These are phyloP conservation scores for Epithele typhae DNA, from an alignment of 768 basidiomycete genomes.

Conservation along the genomic window DNA sequence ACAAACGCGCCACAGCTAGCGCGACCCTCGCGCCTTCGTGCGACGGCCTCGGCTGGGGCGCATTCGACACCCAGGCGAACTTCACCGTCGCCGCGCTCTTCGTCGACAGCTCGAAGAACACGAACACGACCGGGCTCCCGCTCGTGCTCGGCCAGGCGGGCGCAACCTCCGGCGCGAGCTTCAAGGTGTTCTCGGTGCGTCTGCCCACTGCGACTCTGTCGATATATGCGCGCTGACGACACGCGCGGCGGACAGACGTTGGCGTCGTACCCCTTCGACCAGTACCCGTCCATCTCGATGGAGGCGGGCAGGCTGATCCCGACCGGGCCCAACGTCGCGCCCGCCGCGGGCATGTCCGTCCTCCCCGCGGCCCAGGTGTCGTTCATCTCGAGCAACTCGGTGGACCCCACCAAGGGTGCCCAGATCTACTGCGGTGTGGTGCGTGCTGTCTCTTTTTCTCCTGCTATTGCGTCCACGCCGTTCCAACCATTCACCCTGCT, in stretches of 20 bases:
- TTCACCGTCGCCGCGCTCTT: constrained; percentile 47
- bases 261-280: constrained; percentile 46
- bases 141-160: constrained; percentile 39
- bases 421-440: constrained; percentile 36
- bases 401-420: constrained; percentile 24
- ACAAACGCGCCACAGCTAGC: constrained; percentile 6
- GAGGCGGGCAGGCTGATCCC: constrained; percentile 35
- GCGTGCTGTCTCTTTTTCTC: constrained; percentile 6
- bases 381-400: constrained; percentile 34
- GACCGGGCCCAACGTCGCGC: constrained; percentile 22
- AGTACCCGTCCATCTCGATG: constrained; percentile 40
- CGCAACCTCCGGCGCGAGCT: constrained; percentile 29
- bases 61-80: constrained; percentile 28
- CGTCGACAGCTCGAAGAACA: constrained; percentile 31
- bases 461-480: not conserved
- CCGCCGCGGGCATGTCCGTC: constrained; percentile 34
- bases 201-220: not conserved
- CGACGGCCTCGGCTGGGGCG: constrained; percentile 18
- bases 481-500: not conserved
- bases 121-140: constrained; percentile 42
- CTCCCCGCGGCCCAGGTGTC: constrained; percentile 28
- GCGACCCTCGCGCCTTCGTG: constrained; percentile 21
- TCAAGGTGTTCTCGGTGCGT: constrained; percentile 43
- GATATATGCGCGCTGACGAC: too few species aligned
- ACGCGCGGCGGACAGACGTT: constrained; percentile 33